Conservation (phyloP, 805 yeast genomes). For the Sugiyamaella qingdaonensis region DNA sequence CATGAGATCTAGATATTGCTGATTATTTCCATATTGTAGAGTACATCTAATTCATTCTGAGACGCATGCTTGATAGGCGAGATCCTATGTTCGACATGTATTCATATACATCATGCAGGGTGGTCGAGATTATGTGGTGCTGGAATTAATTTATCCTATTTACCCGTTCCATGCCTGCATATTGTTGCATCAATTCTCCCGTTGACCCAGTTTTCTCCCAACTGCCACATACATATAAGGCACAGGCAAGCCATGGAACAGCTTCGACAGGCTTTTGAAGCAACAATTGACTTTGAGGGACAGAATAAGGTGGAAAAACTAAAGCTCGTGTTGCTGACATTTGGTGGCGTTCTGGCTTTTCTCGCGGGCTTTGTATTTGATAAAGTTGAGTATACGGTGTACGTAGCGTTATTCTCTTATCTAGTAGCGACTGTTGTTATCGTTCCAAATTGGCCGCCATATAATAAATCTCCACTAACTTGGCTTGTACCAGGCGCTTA, state of each 20-base stretch:
- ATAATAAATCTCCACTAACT: conserved; percentile 44
- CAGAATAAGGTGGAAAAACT: conserved; percentile 43
- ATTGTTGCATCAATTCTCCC: too few species aligned
- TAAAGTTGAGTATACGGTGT: conserved; percentile 39
- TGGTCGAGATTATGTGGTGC: too few species aligned
- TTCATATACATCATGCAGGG: too few species aligned
- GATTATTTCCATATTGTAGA: too few species aligned
- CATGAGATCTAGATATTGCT: too few species aligned
- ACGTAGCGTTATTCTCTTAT: conserved; percentile 21
- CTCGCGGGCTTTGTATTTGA: conserved; percentile 47
- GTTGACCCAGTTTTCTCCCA: not conserved
- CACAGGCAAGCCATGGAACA: conserved; percentile 14
- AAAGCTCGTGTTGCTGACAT: conserved; percentile 26
- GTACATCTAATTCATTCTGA: too few species aligned
- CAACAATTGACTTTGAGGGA: conserved; percentile 47
- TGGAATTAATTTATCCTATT: too few species aligned
- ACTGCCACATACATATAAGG: not conserved
- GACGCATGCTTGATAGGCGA: too few species aligned
- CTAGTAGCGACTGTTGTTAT: conserved; percentile 36
- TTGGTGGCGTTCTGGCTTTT: conserved; percentile 14
- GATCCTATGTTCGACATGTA: too few species aligned
- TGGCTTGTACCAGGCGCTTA: conserved; percentile 35
- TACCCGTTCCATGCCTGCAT: too few species aligned
- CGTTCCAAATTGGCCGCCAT: conserved; percentile 58
- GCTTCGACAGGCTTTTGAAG: conserved; percentile 15